A percentile compares a stretch with the other conserved stretches of the same genome.
Conservation (phyloP, 176 grass and related monocot genomes). For the Phyllostachys edulis region DNA sequence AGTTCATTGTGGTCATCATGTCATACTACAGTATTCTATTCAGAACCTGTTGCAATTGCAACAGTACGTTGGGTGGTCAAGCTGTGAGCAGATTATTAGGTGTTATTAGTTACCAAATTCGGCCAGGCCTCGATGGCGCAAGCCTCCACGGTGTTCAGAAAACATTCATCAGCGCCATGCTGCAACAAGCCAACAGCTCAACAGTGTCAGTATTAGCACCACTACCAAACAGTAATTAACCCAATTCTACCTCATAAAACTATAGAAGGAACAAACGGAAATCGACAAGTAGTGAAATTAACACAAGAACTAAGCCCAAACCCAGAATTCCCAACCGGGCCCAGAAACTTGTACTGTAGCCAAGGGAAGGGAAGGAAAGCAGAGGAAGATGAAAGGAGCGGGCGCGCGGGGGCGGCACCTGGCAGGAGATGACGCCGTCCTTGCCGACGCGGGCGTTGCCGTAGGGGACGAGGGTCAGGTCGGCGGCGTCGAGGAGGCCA, state of each 20-base stretch:
- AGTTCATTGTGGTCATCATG: neutral
- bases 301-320: neutral
- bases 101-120: constrained; percentile 59
- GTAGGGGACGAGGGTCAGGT: constrained; percentile 48
- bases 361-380: neutral
- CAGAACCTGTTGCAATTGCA: neutral
- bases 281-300: neutral
- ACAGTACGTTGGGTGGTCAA: neutral
- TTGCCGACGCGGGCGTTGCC: constrained; percentile 43
- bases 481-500: constrained; percentile 27
- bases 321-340: neutral
- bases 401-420: constrained; percentile 8
- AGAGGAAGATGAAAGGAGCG: neutral
- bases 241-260: neutral
- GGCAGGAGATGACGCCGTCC: constrained; percentile 39
- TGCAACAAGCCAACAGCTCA: constrained; percentile 40
- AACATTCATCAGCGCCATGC: constrained; percentile 85
- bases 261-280: neutral
- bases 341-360: neutral
- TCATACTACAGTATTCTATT: neutral
- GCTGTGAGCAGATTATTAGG: neutral
- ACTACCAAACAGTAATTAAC: neutral
- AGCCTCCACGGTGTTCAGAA: constrained; percentile 85
- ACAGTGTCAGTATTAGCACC: neutral
- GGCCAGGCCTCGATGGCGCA: constrained; percentile 86